Conservation (phyloP, 2,329 filamentous ascomycete genomes). For the Fusarium duplospermum region DNA sequence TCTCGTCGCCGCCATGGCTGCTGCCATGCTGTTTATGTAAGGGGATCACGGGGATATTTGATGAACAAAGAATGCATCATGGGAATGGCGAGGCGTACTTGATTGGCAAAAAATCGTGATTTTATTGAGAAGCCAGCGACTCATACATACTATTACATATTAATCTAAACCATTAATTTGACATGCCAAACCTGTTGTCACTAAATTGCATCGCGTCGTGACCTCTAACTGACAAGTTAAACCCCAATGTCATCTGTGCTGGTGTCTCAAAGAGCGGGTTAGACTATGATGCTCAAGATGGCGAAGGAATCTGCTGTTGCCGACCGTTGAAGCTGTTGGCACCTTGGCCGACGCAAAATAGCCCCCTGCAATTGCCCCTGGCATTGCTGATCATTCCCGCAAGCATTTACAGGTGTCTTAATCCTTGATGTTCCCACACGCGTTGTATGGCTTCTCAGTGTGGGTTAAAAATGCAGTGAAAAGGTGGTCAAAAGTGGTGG, state of each 20-base stretch:
- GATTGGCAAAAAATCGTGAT: background rate
- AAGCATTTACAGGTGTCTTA: background rate
- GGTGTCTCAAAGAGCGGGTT: background rate
- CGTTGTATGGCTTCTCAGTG: background rate
- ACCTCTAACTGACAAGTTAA: background rate
- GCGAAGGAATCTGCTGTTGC: background rate
- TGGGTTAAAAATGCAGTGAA: background rate
- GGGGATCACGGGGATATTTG: background rate
- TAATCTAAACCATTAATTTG: background rate
- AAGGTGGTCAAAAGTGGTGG: too few relatives aligned
- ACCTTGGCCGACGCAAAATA: background rate
- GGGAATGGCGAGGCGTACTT: background rate
- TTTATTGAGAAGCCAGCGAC: background rate
- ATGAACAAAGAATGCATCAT: constrained; percentile 2
- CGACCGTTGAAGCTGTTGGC: background rate
- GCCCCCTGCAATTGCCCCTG: background rate
- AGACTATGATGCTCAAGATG: background rate
- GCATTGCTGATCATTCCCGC: background rate
- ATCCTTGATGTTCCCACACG: background rate
- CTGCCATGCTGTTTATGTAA: constrained; percentile 12
- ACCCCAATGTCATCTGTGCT: background rate
- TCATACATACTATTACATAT: background rate
- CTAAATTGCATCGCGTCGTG: background rate
- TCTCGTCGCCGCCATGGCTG: constrained; percentile 19
- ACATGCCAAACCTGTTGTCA: background rate